Evolutionary conservation across 2,329 filamentous ascomycete species (phyloP).

Genomic region (Apiospora phragmitis): DNA sequence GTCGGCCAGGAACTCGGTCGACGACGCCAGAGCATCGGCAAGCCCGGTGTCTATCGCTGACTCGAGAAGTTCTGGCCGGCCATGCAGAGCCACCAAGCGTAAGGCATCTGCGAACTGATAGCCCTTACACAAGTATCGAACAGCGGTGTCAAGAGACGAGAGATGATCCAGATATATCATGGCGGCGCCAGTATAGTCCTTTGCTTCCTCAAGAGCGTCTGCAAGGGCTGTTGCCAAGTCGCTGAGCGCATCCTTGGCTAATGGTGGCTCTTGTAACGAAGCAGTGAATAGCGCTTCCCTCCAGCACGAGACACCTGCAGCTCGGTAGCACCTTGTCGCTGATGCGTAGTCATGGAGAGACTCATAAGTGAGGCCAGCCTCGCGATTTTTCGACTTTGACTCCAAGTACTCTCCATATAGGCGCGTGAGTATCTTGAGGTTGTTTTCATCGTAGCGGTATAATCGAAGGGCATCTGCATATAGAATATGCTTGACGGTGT

Average conservation of each 20-base stretch:
- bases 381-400: conserved; percentile 73
- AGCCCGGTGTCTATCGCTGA: conserved; percentile 76
- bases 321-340: conserved; percentile 81
- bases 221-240: conserved; percentile 74
- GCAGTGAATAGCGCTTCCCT: conserved; percentile 85
- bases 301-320: conserved; percentile 77
- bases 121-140: conserved; percentile 80
- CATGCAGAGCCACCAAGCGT: conserved; percentile 66
- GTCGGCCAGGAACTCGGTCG: conserved; percentile 90
- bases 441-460: conserved; percentile 77
- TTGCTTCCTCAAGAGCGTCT: conserved; percentile 77
- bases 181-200: conserved; percentile 80
- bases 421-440: conserved; percentile 67
- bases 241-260: conserved; percentile 59
- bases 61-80: conserved; percentile 62
- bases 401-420: conserved; percentile 81
- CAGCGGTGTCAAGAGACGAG: conserved; percentile 66
- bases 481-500: conserved; percentile 76
- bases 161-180: conserved; percentile 83
- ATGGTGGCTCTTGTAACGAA: conserved; percentile 61
- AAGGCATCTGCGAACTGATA: conserved; percentile 89
- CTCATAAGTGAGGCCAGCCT: conserved; percentile 90
- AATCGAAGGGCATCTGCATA: conserved; percentile 77
- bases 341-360: conserved; percentile 73
- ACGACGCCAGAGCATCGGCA: conserved; percentile 75